Evolutionary conservation across 257 asterid species (phyloP).

Genomic region (Salvia hispanica): DNA sequence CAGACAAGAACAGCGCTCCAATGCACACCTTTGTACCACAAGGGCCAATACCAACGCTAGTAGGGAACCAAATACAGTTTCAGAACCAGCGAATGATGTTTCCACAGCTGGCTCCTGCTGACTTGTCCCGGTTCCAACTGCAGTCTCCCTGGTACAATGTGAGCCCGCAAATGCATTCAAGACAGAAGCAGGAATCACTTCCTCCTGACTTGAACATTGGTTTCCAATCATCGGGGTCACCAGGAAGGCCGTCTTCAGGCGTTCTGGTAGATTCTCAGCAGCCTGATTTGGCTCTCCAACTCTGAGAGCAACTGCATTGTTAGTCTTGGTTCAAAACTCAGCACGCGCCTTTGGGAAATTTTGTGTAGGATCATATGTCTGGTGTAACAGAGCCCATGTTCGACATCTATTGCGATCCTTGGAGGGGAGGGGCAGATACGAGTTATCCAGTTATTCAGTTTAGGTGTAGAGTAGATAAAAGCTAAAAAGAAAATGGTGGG

Average conservation of each 20-base stretch:
- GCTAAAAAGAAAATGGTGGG: slow-evolving; percentile 21
- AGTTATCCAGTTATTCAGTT: not conserved
- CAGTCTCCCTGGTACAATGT: slow-evolving; percentile 46
- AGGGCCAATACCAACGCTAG: slow-evolving; percentile 51
- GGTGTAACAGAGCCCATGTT: no score
- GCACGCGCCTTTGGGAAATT: no score
- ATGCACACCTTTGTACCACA: slow-evolving; percentile 61
- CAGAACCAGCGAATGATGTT: slow-evolving; percentile 55
- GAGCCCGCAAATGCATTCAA: slow-evolving; percentile 60
- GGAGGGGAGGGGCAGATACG: no score
- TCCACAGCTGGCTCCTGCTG: slow-evolving; percentile 67
- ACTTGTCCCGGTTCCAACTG: slow-evolving; percentile 74
- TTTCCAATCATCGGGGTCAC: slow-evolving; percentile 85
- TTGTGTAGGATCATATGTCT: no score
- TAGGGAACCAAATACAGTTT: slow-evolving; percentile 53
- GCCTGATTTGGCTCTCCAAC: slow-evolving; percentile 97
- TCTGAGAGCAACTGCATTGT: slow-evolving; percentile 36
- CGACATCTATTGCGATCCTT: no score
- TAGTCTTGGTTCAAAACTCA: no score
- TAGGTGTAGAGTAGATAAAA: slow-evolving; percentile 33
- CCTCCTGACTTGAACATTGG: slow-evolving; percentile 94
- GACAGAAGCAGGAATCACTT: slow-evolving; percentile 67
- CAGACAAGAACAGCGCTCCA: slow-evolving; percentile 44
- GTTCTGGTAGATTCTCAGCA: slow-evolving; percentile 89
- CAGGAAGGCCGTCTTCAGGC: slow-evolving; percentile 73